Base-by-base conservation (phyloP, 352 stramenopile genomes). In the Pythium aphanidermatum region DNA sequence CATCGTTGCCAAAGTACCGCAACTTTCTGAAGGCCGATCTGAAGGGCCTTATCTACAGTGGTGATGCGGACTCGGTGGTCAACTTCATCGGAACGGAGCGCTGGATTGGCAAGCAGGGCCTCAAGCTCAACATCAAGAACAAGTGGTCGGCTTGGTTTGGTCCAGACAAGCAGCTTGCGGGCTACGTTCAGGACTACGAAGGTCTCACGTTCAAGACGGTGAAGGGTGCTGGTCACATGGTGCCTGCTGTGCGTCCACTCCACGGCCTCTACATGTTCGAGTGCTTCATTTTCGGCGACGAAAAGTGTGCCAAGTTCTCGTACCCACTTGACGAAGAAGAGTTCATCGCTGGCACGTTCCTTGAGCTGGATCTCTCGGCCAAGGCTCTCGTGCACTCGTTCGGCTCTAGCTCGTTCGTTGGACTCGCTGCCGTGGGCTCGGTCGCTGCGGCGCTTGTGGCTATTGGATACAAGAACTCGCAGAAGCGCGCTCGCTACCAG, bases 181-280 rank as follows among this genome's bases (percentile, higher is more conserved):
- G 88, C 13, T 90, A 96, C 58, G 67, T 89, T 16, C 74, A 94
- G 43, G 77, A 86, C 53, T 97, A 84, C 58, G 59, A 95, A 1
- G 81, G 76, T 4, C 41, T 97, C 13, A 81, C 70, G 5, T 97
- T 95, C 69, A 71, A 95, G 46, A 97, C 89, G 0, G 90, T 97
- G 55, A 92, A 95, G 49, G 90, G 87, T 13, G 83, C 85, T 13
- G 92, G 92, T 2, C 88, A 97, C 63, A 93, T 96, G 76, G 89
- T 96, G 37, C 74, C 74, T 1, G 71, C 69, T 0, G 75, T 87
- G 37, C 76, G 78, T 23, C 82, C 82, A 23, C 60, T 85, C n/a
- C 75, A 85, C 41, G 73, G 72, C 8, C 69, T 90, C 27, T 63
- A 83, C 58, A 75, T 94, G 45, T 85, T 92, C 37, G 73, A 94